These are phyloP conservation scores for Oryza glaberrima DNA, from an alignment of 176 grass and related monocot species.

Conservation along the genomic window DNA sequence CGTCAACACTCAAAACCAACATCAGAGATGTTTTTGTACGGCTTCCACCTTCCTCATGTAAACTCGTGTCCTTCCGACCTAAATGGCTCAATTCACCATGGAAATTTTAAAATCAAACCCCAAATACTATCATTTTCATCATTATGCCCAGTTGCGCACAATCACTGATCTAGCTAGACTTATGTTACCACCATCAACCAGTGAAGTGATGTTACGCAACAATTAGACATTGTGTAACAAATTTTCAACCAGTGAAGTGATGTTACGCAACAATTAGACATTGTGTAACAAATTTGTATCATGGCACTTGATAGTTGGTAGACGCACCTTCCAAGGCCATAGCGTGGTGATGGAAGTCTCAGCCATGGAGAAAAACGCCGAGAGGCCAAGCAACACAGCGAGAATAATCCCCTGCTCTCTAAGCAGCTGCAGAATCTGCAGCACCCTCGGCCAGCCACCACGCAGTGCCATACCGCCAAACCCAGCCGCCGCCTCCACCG, in stretches of 20 bases:
- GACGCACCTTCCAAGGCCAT: slow-evolving; percentile 95
- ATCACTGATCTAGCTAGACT: neutral
- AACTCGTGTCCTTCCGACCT: neutral
- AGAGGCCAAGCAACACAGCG: slow-evolving; percentile 67
- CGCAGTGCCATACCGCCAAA: slow-evolving; percentile 46
- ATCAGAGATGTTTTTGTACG: neutral
- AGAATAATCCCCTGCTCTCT: slow-evolving; percentile 83
- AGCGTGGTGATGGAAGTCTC: slow-evolving; percentile 96
- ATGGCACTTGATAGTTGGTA: neutral
- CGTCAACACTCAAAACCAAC: neutral
- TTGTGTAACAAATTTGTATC: neutral
- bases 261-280: neutral
- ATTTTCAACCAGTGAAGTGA: neutral
- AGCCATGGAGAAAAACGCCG: slow-evolving; percentile 99
- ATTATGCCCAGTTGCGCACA: neutral
- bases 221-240: neutral
- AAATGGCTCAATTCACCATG: neutral
- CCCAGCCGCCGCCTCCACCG: slow-evolving; percentile 39
- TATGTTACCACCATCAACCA: neutral
- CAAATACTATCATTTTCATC: neutral
- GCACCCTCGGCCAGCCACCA: slow-evolving; percentile 60
- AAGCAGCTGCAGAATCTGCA: slow-evolving; percentile 68
- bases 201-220: neutral
- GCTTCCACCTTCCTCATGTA: neutral
- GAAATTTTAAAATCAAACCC: neutral